Conservation (phyloP, 2,329 filamentous ascomycete genomes). For the Colletotrichum ledebouriae region DNA sequence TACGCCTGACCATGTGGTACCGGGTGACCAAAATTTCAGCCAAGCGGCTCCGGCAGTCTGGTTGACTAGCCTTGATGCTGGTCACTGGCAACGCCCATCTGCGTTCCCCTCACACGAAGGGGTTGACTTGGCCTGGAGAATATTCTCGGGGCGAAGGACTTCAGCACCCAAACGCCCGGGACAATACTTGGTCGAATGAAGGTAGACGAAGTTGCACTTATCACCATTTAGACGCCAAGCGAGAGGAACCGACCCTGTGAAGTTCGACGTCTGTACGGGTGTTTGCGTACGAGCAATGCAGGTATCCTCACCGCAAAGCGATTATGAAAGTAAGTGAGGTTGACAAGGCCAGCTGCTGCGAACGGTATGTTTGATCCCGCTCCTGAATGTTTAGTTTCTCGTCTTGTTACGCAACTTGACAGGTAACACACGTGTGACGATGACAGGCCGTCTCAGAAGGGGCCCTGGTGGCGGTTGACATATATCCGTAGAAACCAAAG, state of each 20-base stretch:
- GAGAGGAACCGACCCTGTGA: neutral
- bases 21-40: conserved; percentile 7
- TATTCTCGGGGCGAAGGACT: neutral
- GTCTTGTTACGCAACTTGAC: conserved; percentile 1
- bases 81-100: conserved; percentile 14
- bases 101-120: neutral
- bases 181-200: neutral
- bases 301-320: conserved; percentile 34
- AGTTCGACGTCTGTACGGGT: conserved; percentile 16
- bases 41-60: conserved; percentile 35
- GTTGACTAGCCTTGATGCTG: conserved; percentile 40
- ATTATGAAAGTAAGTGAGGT: neutral
- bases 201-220: neutral
- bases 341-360: conserved; percentile 1
- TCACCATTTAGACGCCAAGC: conserved; percentile 10
- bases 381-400: neutral
- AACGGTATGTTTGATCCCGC: conserved; percentile 14
- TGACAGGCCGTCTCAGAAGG: neutral
- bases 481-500: neutral
- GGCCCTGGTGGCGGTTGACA: neutral
- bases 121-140: neutral
- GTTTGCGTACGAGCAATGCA: conserved; percentile 17
- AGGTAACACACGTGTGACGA: conserved; percentile 2
- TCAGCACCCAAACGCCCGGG: neutral
- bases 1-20: conserved; percentile 32